A percentile compares a stretch with the other conserved stretches of the same genome.
These are phyloP conservation scores for Tylopilus vinaceipallidus DNA, from an alignment of 768 basidiomycete species.

Conservation along the genomic window DNA sequence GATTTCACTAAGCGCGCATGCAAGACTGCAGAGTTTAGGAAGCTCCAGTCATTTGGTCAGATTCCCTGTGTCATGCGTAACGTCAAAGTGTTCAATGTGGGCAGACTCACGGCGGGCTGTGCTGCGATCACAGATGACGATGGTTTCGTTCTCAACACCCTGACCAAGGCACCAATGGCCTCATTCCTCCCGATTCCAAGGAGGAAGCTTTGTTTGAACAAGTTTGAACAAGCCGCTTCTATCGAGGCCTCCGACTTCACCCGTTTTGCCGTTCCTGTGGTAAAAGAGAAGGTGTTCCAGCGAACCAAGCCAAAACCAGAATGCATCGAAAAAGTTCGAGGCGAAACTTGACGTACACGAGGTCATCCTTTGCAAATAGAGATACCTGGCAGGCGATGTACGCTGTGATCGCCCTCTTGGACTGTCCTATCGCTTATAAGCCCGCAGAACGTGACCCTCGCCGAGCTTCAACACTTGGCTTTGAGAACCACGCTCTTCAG, in stretches of 20 bases:
- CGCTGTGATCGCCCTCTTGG: conserved; percentile 6
- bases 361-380: conserved; percentile 48
- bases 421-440: background rate
- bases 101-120: background rate
- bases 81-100: background rate
- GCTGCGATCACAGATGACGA: conserved; percentile 43
- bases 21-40: conserved; percentile 42
- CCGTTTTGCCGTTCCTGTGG: conserved; percentile 35
- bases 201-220: conserved; percentile 33
- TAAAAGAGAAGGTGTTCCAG: conserved; percentile 53
- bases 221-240: conserved; percentile 35
- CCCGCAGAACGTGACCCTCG: conserved; percentile 46
- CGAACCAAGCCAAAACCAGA: conserved; percentile 23
- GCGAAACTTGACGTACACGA: conserved; percentile 52
- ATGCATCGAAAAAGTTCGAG: conserved; percentile 18
- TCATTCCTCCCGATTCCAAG: conserved; percentile 46
- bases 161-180: conserved; percentile 42
- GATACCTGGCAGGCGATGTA: conserved; percentile 58
- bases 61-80: conserved; percentile 42
- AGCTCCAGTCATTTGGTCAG: conserved; percentile 58
- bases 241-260: conserved; percentile 56
- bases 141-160: conserved; percentile 58
- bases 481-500: conserved; percentile 34
- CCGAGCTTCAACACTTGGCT: conserved; percentile 58
- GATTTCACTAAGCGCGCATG: conserved; percentile 44